Percentiles rank a stretch among this genome's conserved stretches.
These are phyloP conservation scores for Metarhizium brunneum DNA, from an alignment of 2,329 filamentous ascomycete genomes.

Conservation along the genomic window DNA sequence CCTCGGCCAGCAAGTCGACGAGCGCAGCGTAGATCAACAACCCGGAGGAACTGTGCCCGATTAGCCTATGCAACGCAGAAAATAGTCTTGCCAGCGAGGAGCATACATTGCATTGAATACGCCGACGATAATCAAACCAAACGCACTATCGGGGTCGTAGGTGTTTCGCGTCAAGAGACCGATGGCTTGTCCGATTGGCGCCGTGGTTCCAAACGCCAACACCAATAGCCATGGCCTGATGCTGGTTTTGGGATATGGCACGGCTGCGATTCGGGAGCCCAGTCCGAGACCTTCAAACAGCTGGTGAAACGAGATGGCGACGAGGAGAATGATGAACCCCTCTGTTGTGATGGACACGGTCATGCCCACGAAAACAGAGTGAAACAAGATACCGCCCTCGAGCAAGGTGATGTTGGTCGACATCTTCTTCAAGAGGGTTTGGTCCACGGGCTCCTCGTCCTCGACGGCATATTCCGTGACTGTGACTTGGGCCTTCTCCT, in stretches of 20 bases:
- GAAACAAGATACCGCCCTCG: constrained; percentile 71
- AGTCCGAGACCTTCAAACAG: constrained; percentile 62
- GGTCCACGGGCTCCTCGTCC: constrained; percentile 34
- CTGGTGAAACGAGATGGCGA: constrained; percentile 65
- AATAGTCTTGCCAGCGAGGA: constrained; percentile 1
- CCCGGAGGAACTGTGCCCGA: constrained; percentile 41
- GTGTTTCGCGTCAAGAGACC: constrained; percentile 45
- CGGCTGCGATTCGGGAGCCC: constrained; percentile 60
- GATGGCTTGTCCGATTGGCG: constrained; percentile 56
- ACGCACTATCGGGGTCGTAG: constrained; percentile 54
- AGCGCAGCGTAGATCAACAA: constrained; percentile 53
- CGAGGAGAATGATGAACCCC: constrained; percentile 55
- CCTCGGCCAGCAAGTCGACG: constrained; percentile 54
- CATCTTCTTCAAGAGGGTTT: constrained; percentile 46
- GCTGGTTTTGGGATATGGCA: constrained; percentile 48
- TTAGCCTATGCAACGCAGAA: background rate
- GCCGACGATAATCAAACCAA: constrained; percentile 55
- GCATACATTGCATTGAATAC: constrained; percentile 55
- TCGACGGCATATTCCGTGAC: constrained; percentile 15
- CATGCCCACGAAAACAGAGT: constrained; percentile 69
- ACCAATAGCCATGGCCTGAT: constrained; percentile 52
- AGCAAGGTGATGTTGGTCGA: constrained; percentile 66
- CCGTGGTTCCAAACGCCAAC: constrained; percentile 53
- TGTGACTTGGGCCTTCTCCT: constrained; percentile 22
- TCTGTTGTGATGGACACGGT: constrained; percentile 61